Evolutionary conservation across 2,329 filamentous ascomycete genomes (phyloP).

Genomic region (Pseudogymnoascus sp.): DNA sequence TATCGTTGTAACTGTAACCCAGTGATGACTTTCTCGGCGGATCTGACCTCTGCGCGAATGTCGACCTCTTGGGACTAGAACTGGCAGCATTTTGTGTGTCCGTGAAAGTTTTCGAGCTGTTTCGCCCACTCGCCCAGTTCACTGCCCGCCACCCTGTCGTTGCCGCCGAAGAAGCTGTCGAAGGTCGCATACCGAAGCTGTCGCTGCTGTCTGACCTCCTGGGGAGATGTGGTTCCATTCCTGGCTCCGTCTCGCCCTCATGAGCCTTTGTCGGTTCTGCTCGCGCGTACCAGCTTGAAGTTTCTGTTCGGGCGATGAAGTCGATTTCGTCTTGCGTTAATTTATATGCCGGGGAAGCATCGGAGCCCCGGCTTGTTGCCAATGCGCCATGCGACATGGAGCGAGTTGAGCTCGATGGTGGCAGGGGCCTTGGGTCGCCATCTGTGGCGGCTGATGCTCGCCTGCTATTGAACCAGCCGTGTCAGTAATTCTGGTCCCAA

Average conservation of each 20-base stretch:
- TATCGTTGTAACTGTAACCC: not conserved
- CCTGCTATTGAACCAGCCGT: not conserved
- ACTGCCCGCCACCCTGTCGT: not conserved
- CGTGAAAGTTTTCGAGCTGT: not conserved
- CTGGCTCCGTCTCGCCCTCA: not conserved
- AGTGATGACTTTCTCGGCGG: not conserved
- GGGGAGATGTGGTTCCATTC: not conserved
- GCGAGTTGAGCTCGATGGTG: not conserved
- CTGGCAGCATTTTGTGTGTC: not conserved
- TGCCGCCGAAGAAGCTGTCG: not conserved
- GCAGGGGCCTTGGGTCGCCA: not conserved
- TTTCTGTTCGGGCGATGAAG: not conserved
- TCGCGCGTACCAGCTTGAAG: not conserved
- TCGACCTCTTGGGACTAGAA: not conserved
- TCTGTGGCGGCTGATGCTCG: not conserved
- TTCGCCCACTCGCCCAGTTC: conserved; percentile 1
- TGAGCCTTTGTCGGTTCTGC: not conserved
- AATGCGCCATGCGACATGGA: not conserved
- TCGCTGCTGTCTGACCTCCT: not conserved
- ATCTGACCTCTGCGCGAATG: not conserved
- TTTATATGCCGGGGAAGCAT: not conserved
- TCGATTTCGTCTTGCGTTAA: conserved; percentile 2
- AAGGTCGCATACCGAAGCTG: not conserved
- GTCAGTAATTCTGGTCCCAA: not conserved
- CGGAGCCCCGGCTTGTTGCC: not conserved